Percentiles rank a stretch among this genome's conserved stretches.
phyloP scores from a whole-genome alignment of 2,329 filamentous ascomycete genomes.

The Onygena corvina region DNA sequence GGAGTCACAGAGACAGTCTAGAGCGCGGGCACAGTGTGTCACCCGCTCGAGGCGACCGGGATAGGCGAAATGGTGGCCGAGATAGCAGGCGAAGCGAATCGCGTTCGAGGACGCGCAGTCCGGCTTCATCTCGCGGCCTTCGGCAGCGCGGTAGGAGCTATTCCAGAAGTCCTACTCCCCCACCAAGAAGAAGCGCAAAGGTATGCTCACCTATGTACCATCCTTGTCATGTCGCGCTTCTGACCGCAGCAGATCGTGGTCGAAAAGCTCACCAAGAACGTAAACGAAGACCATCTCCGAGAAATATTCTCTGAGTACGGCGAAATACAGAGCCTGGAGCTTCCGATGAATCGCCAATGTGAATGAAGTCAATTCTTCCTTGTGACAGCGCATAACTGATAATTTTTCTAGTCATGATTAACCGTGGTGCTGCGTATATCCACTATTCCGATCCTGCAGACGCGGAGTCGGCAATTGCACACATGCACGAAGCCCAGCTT shows the following conservation, averaged over 20 bases:
- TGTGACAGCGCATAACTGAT: constrained; percentile 7
- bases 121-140: constrained; percentile 25
- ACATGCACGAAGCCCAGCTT: constrained; percentile 96
- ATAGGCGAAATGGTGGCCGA: constrained; percentile 19
- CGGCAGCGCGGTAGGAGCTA: constrained; percentile 31
- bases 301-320: constrained; percentile 92
- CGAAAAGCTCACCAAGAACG: constrained; percentile 89
- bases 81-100: constrained; percentile 15
- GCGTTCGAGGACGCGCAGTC: constrained; percentile 9
- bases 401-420: constrained; percentile 56
- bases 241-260: constrained; percentile 64
- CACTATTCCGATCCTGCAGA: constrained; percentile 64
- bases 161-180: constrained; percentile 24
- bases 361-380: constrained; percentile 25
- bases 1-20: not conserved
- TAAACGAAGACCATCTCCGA: constrained; percentile 73
- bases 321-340: constrained; percentile 69
- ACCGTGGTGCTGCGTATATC: constrained; percentile 88
- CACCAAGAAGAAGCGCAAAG: constrained; percentile 26
- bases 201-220: constrained; percentile 16
- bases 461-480: constrained; percentile 77
- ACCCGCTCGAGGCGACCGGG: constrained; percentile 1
- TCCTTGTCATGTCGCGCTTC: not conserved
- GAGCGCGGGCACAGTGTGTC: not conserved
- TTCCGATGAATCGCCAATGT: constrained; percentile 83